Conservation (phyloP, 108 stramenopile genomes). For the Nitzschia palea region DNA sequence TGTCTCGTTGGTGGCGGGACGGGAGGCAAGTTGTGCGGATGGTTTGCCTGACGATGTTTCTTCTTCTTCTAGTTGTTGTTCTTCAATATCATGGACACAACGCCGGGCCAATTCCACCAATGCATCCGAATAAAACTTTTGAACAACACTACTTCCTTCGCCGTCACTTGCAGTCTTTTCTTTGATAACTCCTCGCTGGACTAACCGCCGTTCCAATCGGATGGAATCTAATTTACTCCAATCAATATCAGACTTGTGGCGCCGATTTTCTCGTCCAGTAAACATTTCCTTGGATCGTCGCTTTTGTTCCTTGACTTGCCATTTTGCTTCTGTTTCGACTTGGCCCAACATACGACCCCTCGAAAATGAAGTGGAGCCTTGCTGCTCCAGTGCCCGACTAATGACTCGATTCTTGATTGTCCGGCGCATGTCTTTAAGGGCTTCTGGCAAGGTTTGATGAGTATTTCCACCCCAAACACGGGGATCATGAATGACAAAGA, state of each 20-base stretch:
- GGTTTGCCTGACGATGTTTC: neutral
- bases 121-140: constrained; percentile 11
- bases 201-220: constrained; percentile 49
- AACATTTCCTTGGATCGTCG: constrained; percentile 56
- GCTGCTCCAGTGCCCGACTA: constrained; percentile 41
- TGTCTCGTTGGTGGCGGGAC: too few species aligned
- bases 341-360: constrained; percentile 69
- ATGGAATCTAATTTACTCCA: constrained; percentile 65
- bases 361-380: constrained; percentile 72
- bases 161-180: constrained; percentile 2
- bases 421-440: constrained; percentile 60
- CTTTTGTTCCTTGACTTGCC: constrained; percentile 57
- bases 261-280: neutral
- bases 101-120: constrained; percentile 24
- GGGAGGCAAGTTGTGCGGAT: neutral
- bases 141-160: constrained; percentile 3
- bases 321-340: constrained; percentile 71
- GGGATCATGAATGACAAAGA: constrained; percentile 82
- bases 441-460: constrained; percentile 55
- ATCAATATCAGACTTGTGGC: constrained; percentile 50
- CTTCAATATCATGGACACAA: constrained; percentile 11
- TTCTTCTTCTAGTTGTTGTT: neutral
- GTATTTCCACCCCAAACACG: constrained; percentile 73
- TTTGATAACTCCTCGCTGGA: constrained; percentile 38
- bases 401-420: constrained; percentile 65